These are phyloP conservation scores for Dactylonectria estremocensis DNA, from an alignment of 2,329 filamentous ascomycete genomes.

Conservation along the genomic window DNA sequence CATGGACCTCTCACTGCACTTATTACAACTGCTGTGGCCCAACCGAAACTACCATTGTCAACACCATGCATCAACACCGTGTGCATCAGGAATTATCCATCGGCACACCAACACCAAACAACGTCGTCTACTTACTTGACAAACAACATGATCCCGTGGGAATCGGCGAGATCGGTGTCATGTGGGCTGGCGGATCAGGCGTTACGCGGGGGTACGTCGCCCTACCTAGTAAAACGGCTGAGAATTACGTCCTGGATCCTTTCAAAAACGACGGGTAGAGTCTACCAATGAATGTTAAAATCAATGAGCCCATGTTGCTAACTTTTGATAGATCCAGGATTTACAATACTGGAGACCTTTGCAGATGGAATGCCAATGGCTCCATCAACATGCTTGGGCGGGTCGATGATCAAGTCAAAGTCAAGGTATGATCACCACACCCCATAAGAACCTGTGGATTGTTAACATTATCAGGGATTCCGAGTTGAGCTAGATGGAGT, in stretches of 20 bases:
- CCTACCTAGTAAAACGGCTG: conserved; percentile 65
- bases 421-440: conserved; percentile 58
- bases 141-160: conserved; percentile 60
- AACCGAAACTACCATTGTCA: conserved; percentile 73
- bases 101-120: conserved; percentile 70
- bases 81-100: conserved; percentile 67
- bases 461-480: conserved; percentile 60
- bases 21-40: conserved; percentile 73
- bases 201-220: conserved; percentile 70
- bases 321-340: conserved; percentile 55
- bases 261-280: conserved; percentile 67
- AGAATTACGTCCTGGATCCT: conserved; percentile 65
- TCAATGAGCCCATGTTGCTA: neutral
- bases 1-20: conserved; percentile 64
- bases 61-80: conserved; percentile 60
- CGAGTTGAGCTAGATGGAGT: conserved; percentile 74
- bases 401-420: conserved; percentile 73
- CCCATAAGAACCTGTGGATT: neutral
- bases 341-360: conserved; percentile 74
- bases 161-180: conserved; percentile 65
- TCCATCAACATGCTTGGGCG: conserved; percentile 70
- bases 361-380: conserved; percentile 67
- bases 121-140: conserved; percentile 69
- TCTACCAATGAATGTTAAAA: neutral
- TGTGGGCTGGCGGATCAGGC: conserved; percentile 69